A percentile compares a stretch with the other conserved stretches of the same genome.
Conservation (phyloP, 2,329 filamentous ascomycete species). For the Mollisiaceae sp. region DNA sequence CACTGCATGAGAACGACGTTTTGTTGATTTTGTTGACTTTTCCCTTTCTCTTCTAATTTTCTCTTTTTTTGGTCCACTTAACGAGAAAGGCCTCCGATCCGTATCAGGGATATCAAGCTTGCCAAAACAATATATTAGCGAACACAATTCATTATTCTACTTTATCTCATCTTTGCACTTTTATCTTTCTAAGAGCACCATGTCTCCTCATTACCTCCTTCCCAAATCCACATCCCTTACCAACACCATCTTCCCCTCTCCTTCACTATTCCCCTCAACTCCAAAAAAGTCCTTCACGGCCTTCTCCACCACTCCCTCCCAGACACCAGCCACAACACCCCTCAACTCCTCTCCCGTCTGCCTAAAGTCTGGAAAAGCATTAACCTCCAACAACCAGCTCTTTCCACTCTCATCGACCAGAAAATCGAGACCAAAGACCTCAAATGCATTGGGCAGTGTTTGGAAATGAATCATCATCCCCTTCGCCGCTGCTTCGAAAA, state of each 20-base stretch:
- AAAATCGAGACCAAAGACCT: constrained; percentile 91
- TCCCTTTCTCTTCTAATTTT: too few species aligned
- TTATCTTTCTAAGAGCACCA: neutral
- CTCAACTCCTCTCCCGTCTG: constrained; percentile 83
- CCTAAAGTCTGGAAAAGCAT: constrained; percentile 94
- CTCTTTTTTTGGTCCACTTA: too few species aligned
- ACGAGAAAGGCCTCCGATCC: too few species aligned
- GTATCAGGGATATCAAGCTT: too few species aligned
- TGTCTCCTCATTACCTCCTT: constrained; percentile 30
- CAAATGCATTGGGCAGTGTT: constrained; percentile 84
- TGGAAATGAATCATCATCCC: constrained; percentile 93
- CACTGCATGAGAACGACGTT: neutral
- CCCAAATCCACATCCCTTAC: constrained; percentile 61
- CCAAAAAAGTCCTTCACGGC: constrained; percentile 74
- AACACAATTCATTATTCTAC: neutral
- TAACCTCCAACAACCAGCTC: constrained; percentile 86
- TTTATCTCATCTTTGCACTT: neutral
- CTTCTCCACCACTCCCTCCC: constrained; percentile 72
- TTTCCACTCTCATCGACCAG: constrained; percentile 70
- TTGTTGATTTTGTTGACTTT: too few species aligned
- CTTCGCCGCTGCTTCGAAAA: constrained; percentile 85
- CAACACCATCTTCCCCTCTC: constrained; percentile 52
- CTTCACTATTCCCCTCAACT: constrained; percentile 29
- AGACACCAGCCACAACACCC: constrained; percentile 75
- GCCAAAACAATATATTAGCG: too few species aligned